Percentiles rank a stretch among this genome's conserved stretches.
Conservation (phyloP, 78 protist species). For the Tieghemostelium lacteum region DNA sequence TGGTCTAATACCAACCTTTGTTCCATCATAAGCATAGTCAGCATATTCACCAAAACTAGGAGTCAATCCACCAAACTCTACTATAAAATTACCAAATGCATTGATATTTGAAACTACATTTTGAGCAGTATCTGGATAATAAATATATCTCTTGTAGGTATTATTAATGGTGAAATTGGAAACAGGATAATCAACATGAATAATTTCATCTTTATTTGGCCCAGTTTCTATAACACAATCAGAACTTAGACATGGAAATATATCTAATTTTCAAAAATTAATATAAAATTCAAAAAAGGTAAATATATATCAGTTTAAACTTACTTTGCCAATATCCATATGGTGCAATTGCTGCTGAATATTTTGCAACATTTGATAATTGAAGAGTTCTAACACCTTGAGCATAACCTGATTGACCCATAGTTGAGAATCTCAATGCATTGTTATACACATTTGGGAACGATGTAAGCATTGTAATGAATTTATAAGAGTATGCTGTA, state of each 20-base stretch:
- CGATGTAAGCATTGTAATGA: neutral
- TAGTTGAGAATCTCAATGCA: neutral
- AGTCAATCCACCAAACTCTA: neutral
- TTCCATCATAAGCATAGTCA: neutral
- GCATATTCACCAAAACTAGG: neutral
- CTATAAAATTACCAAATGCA: neutral
- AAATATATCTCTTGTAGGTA: neutral
- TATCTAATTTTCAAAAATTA: neutral
- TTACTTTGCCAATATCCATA: neutral
- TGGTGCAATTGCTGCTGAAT: neutral
- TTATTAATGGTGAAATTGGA: neutral
- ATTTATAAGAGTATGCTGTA: neutral
- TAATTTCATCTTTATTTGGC: neutral
- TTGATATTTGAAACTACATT: neutral
- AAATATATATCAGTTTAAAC: neutral
- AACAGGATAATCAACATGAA: neutral
- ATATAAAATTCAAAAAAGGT: neutral
- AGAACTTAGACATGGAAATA: neutral
- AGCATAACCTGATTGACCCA: neutral
- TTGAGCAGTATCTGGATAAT: neutral
- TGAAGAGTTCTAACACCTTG: neutral
- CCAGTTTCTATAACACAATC: neutral
- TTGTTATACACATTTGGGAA: neutral
- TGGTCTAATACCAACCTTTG: neutral
- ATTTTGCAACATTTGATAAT: neutral